Conservation (phyloP, 1,284 basidiomycete genomes). For the Sanghuangporus weigelae region DNA sequence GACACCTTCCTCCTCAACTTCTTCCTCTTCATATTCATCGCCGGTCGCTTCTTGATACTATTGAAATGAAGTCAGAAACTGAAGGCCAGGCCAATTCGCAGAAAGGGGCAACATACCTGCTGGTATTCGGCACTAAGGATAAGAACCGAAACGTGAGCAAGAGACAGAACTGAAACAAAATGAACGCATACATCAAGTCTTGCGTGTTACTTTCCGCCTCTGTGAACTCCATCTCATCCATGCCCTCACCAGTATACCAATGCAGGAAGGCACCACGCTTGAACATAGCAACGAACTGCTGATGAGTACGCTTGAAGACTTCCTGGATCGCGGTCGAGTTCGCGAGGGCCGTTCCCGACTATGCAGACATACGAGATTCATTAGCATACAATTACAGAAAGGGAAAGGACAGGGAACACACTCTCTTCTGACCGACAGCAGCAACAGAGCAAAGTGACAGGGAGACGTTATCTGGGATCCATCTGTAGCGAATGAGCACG, state of each 20-base stretch:
- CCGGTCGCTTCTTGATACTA: slow-evolving; percentile 62
- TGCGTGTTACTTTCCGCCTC: slow-evolving; percentile 82
- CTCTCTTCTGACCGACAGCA: slow-evolving; percentile 73
- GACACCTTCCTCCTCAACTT: slow-evolving; percentile 18
- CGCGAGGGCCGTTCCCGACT: slow-evolving; percentile 74
- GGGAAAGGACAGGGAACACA: slow-evolving; percentile 21
- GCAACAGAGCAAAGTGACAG: slow-evolving; percentile 80
- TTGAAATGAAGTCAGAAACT: slow-evolving; percentile 11
- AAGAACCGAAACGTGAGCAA: slow-evolving; percentile 15
- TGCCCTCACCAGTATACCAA: slow-evolving; percentile 90
- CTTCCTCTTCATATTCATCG: slow-evolving; percentile 26
- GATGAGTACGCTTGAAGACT: slow-evolving; percentile 80
- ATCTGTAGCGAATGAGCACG: slow-evolving; percentile 37
- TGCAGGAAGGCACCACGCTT: slow-evolving; percentile 84
- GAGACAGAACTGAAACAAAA: neutral
- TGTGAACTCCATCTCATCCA: slow-evolving; percentile 91
- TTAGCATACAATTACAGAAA: neutral
- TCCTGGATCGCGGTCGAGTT: slow-evolving; percentile 91
- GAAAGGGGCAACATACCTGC: slow-evolving; percentile 38
- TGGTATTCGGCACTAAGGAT: slow-evolving; percentile 61
- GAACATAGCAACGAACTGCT: slow-evolving; percentile 76
- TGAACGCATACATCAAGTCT: slow-evolving; percentile 68
- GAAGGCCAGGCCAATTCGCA: neutral
- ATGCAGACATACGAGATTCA: slow-evolving; percentile 5
- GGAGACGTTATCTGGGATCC: slow-evolving; percentile 84